These are phyloP conservation scores for Penicillium sp. DNA, from an alignment of 2,329 filamentous ascomycete genomes.

Conservation along the genomic window DNA sequence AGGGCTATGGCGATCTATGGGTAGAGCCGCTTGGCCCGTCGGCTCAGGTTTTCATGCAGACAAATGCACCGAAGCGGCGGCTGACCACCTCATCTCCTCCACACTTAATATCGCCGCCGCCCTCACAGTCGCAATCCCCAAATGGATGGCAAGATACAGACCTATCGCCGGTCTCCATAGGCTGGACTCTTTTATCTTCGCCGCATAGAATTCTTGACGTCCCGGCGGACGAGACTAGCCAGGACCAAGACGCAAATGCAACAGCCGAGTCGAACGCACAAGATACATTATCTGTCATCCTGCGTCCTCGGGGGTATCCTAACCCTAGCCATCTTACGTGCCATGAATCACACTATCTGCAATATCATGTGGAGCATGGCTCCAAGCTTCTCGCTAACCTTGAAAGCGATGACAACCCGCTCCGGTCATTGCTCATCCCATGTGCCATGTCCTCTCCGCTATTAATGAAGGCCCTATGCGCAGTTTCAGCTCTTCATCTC, in stretches of 20 bases:
- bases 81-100: slow-evolving; percentile 17
- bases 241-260: neutral
- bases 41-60: slow-evolving; percentile 27
- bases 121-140: slow-evolving; percentile 8
- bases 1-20: slow-evolving; percentile 38
- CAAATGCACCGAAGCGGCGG: slow-evolving; percentile 18
- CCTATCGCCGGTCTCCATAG: slow-evolving; percentile 7
- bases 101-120: slow-evolving; percentile 8
- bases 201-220: slow-evolving; percentile 3
- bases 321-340: slow-evolving; percentile 24
- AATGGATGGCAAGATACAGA: slow-evolving; percentile 10
- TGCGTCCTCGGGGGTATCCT: slow-evolving; percentile 16
- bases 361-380: slow-evolving; percentile 35
- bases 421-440: slow-evolving; percentile 34
- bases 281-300: slow-evolving; percentile 8
- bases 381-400: slow-evolving; percentile 35
- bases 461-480: slow-evolving; percentile 35
- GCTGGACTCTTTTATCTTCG: slow-evolving; percentile 6
- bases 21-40: slow-evolving; percentile 32
- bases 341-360: slow-evolving; percentile 34
- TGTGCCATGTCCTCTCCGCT: slow-evolving; percentile 35
- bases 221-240: neutral
- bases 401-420: slow-evolving; percentile 34
- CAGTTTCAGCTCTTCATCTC: slow-evolving; percentile 36
- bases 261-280: neutral